Evolutionary conservation across 1,284 basidiomycete species (phyloP), one percentile per base, ranked within the genome.

Genomic region (Rhodotorula sp.): DNA sequence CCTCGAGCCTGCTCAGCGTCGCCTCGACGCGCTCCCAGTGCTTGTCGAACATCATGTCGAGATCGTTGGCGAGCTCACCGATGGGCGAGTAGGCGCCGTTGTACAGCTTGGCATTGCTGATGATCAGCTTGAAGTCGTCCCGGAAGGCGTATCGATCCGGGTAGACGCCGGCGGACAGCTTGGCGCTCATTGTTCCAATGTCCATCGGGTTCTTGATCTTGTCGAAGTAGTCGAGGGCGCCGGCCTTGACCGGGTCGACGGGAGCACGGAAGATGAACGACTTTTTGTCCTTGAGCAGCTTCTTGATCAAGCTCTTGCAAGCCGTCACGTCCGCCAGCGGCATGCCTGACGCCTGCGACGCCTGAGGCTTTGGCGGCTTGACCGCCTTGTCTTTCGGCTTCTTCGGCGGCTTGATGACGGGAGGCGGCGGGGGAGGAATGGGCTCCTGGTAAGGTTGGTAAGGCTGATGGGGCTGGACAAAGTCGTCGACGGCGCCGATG

Each of bases 201-300:
- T 99, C 95, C 92, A 99, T 98, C 0, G 96, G 95, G 22, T 89
- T 84, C 79, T 91, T 90, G 81, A 99, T 90, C 67, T 95, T 82
- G 62, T 90, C 87, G 76, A 93, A 92, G 80, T 98, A 98, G 74
- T 72, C 67, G 56, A 67, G 68, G 32, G 73, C 73, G 24, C 73
- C 73, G 19, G 73, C 79, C 39, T 80, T 79, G 62, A 81, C 78
- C 1, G 81, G 81, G 66, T 82, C 95, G 32, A 98, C 94, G 39
- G 95, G 92, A 68, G 90, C 87, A 60, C 89, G 82, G 81, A 98
- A 98, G 67, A 90, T 79, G 47, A 81, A 79, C 2, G 89, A 87
- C 73, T 86, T 86, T 80, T 90, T 91, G 79, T 89, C 84, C 39
- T 83, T 73, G 32, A 78, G 77, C 44, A 98, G 80, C 80, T 95